Base-by-base conservation (phyloP, 495 filamentous ascomycete genomes). In the Thermothielavioides terrestris region DNA sequence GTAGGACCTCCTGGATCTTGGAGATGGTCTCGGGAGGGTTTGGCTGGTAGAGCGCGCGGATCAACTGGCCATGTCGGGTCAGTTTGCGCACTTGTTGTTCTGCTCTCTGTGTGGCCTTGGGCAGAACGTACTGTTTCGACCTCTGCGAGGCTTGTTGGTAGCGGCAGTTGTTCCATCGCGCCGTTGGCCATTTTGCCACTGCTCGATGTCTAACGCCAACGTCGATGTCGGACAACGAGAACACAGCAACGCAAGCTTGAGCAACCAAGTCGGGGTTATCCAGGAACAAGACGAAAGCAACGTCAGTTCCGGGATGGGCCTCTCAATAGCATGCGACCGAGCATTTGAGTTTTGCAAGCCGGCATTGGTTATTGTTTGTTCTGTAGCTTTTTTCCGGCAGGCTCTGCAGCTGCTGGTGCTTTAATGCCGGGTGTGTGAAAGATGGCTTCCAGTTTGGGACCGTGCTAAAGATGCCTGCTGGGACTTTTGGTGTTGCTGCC, bases 1-100 rank as follows among this genome's bases (percentile, higher is more conserved):
- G 84, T 6, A 98, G 71, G n/a, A 80, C 77, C 23, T 85, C 78
- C 54, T 95, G 84, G 43, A 89, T 86, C 28, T 77, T 71, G 36
- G 75, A 69, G 46, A 92, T 77, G 22, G 76, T 74, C 46, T 76
- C 65, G 31, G 77, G 75, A 0, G 72, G 68, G 38, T 79, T 81
- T 35, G 88, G 86, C 54, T 78, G 67, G 64, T 95, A 95, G 26
- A 96, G 72, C 14, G 81, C 74, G 40, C 71, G 61, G 50, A 86
- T 72, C 38, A 85, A 70, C 80, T 85, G 55, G 15, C 11, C 28
- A 35, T 8, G 9, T 3, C 6, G 21, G n/a, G 46, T 30, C 21
- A 34, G 31, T 37, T 39, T 26, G 22, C 4, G 10, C 25, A 15
- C 18, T 45, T 34, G 18, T 26, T 35, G 25, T 25, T 17, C 11